Evolutionary conservation across 306 rosid genomes (phyloP), one percentile per base, ranked within the genome.

Genomic region (Castanea sativa): DNA sequence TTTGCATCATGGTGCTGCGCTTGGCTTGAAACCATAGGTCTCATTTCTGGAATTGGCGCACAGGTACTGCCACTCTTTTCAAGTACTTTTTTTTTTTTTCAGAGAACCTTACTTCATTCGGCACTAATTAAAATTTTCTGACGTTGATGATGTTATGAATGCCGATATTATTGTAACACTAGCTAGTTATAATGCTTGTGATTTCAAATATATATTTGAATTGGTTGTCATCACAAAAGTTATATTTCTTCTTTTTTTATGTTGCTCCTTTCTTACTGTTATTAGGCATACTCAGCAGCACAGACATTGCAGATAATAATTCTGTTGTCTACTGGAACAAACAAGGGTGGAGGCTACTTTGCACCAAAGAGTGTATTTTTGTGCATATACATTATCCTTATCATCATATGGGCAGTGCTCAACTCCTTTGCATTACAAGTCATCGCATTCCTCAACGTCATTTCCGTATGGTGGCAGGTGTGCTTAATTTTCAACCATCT

Each of bases 401-500:
- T 92, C 64, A 19, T 91, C 56, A 86, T 89, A 69, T 93, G 98
- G 98, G 97, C 97, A 14, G 79, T 86, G 29, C 92, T 93, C 56
- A 93, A 93, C 87, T 91, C 97, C 4, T 93, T 89, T 55, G 94
- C 96, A 1, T 80, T 93, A n/a, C 84, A 88, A 88, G 96, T 93
- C 16, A 88, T 93, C 20, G 98, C 98, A 35, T 84, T 91, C 57
- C 86, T 93, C 27, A 90, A 89, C 64, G 53, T 93, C 12, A 89
- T 93, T 74, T 93, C 98, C 11, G 87, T 93, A 60, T 93, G 96
- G 98, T 93, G 98, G 96, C 96, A 93, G 98, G 98, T 93, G 87
- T 43, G 45, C 18, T 64, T 12, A 49, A 49, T 49, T 64, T 32
- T 64, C 18, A 59, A 59, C 7, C 3, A 14, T 9, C 4, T 61